Evolutionary conservation across 2,329 filamentous ascomycete species (phyloP).

Genomic region (Claviceps sp.): DNA sequence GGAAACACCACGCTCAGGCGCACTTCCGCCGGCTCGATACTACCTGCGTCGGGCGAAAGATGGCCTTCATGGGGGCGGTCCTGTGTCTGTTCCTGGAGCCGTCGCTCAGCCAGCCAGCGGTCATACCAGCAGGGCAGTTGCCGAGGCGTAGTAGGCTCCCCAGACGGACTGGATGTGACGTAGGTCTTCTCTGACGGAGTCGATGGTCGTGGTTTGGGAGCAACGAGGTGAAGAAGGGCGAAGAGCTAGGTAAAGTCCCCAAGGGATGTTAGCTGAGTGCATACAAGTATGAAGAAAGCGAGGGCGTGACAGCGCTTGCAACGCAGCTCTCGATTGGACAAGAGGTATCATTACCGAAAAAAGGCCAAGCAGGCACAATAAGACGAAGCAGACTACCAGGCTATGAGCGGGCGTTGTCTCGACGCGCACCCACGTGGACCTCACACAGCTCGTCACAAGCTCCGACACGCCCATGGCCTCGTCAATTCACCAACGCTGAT

Average conservation of each 20-base stretch:
- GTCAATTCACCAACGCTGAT: not conserved
- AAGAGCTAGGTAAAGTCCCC: slow-evolving; percentile 32
- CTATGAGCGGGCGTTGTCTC: slow-evolving; percentile 26
- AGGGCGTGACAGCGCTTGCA: not conserved
- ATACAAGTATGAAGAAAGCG: not conserved
- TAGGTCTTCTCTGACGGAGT: slow-evolving; percentile 74
- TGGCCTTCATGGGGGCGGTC: slow-evolving; percentile 23
- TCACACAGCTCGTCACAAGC: slow-evolving; percentile 21
- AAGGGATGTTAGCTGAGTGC: slow-evolving; percentile 5
- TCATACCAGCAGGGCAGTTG: slow-evolving; percentile 80
- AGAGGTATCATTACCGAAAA: slow-evolving; percentile 20
- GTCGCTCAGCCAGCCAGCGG: slow-evolving; percentile 50
- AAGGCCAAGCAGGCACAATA: slow-evolving; percentile 20
- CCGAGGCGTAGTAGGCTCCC: slow-evolving; percentile 23
- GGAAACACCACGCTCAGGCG: slow-evolving; percentile 86
- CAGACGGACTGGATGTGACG: slow-evolving; percentile 55
- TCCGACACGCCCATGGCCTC: slow-evolving; percentile 10
- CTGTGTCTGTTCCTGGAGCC: slow-evolving; percentile 28
- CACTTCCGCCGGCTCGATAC: slow-evolving; percentile 64
- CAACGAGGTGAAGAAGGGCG: slow-evolving; percentile 56
- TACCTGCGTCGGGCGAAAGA: slow-evolving; percentile 33
- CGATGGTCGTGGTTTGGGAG: slow-evolving; percentile 64
- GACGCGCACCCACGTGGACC: slow-evolving; percentile 21
- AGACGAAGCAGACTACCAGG: slow-evolving; percentile 22
- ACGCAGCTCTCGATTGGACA: too few species aligned